Evolutionary conservation across 2,329 filamentous ascomycete species (phyloP), one percentile per base, ranked within the genome.

Genomic region (Sclerotinia sclerotiorum): DNA sequence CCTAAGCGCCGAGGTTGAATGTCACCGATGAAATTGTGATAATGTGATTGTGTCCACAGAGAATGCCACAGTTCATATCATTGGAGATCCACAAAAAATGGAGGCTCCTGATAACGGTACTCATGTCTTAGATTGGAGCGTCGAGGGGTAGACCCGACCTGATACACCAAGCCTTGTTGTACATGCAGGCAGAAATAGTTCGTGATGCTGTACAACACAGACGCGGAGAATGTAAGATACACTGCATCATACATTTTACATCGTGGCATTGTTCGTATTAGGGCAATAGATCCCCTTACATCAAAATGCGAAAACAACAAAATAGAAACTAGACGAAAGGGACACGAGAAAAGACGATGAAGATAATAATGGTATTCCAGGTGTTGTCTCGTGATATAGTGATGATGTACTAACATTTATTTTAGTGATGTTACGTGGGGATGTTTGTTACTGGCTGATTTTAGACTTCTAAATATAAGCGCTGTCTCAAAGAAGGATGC

Each of bases 301-400:
- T 27, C 13, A 39, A 27, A 39, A 62, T 21, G 60, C 29, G n/a
- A 32, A 49, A 62, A 51, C 13, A 51, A 39, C 21, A 19, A 10
- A 49, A 39, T 24, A 39, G 60, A 51, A 62, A 62, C 13, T 21
- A 46, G 60, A 39, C 11, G 27, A 49, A 51, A 39, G 15, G 7
- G 21, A 62, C 46, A 51, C 60, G 60, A 62, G 58, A 51, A 29
- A 39, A 62, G 44, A 62, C 46, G 21, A 39, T 39, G 21, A 51
- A 62, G 44, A 61, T 5, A 39, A 39, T 10, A 29, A 51, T 39
- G 46, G 8, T 13, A 39, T 62, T 51, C 27, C 21, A 62, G 21
- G 39, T 24, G 8, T 27, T 51, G 46, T 27, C 60, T 39, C 60
- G 60, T 62, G 60, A 62, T 62, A 24, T 1, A 27, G 32, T 21